Conservation (phyloP, 2,329 filamentous ascomycete genomes). For the Botrytis pseudocinerea region DNA sequence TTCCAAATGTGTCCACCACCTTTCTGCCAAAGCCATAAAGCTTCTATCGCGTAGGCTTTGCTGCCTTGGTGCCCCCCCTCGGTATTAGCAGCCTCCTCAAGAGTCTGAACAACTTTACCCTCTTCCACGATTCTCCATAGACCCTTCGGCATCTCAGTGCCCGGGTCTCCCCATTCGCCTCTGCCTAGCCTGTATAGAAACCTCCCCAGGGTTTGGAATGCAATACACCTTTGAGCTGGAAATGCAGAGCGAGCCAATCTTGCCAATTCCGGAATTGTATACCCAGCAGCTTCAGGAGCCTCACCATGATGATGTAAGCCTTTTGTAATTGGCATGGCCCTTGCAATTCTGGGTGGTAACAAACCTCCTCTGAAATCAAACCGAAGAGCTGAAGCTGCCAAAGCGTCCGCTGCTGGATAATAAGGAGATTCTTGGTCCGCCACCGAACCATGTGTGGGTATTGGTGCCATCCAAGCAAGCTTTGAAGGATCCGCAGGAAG, state of each 20-base stretch:
- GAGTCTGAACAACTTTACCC: slow-evolving; percentile 71
- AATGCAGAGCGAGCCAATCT: slow-evolving; percentile 78
- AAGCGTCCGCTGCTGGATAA: slow-evolving; percentile 70
- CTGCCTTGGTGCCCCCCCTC: slow-evolving; percentile 74
- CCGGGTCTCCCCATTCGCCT: slow-evolving; percentile 68
- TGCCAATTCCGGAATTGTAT: slow-evolving; percentile 85
- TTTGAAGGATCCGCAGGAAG: slow-evolving; percentile 82
- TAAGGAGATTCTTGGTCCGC: slow-evolving; percentile 75
- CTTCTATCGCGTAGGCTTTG: slow-evolving; percentile 82
- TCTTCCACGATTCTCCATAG: slow-evolving; percentile 81
- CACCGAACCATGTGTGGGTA: slow-evolving; percentile 62
- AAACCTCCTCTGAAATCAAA: slow-evolving; percentile 86
- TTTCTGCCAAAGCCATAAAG: slow-evolving; percentile 72
- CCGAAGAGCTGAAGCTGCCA: slow-evolving; percentile 76
- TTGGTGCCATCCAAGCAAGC: slow-evolving; percentile 84
- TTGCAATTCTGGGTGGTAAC: slow-evolving; percentile 72
- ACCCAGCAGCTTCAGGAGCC: slow-evolving; percentile 90
- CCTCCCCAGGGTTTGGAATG: slow-evolving; percentile 86
- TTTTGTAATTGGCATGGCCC: slow-evolving; percentile 71
- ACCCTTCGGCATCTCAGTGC: slow-evolving; percentile 68
- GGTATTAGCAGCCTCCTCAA: slow-evolving; percentile 72
- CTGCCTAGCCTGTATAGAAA: slow-evolving; percentile 80
- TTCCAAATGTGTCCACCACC: slow-evolving; percentile 42
- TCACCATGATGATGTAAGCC: slow-evolving; percentile 93
- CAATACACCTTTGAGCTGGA: slow-evolving; percentile 83